Evolutionary conservation across 805 yeast genomes (phyloP).

Genomic region (Candida sphagnicola): DNA sequence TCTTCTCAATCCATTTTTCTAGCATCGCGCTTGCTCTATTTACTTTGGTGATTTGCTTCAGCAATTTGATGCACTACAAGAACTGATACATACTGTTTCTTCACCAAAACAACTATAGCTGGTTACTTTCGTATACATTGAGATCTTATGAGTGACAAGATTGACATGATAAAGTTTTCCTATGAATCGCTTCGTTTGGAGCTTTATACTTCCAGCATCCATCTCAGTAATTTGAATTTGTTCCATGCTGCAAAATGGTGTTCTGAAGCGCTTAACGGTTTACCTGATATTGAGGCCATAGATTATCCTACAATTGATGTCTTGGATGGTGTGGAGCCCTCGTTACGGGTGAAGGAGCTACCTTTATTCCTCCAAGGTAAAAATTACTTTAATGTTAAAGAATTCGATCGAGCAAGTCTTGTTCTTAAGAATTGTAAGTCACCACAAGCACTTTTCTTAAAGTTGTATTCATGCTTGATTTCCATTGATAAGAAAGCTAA

Average conservation of each 20-base stretch:
- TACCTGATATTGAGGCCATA: conserved; percentile 17
- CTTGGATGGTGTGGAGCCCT: conserved; percentile 37
- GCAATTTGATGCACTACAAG: no score
- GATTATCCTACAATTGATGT: conserved; percentile 8
- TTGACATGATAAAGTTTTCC: conserved; percentile 4
- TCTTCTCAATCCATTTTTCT: no score
- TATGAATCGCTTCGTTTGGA: conserved; percentile 17
- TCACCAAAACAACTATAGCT: no score
- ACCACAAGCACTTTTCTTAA: conserved; percentile 54
- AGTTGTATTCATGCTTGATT: conserved; percentile 65
- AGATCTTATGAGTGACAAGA: no score
- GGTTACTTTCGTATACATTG: no score
- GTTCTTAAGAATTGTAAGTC: conserved; percentile 50
- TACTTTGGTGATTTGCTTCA: no score
- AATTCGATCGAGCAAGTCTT: conserved; percentile 73
- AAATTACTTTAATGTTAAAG: conserved; percentile 75
- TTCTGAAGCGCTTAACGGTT: conserved; percentile 73
- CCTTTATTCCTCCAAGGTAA: conserved; percentile 53
- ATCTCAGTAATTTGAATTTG: conserved; percentile 55
- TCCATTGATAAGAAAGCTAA: conserved; percentile 74
- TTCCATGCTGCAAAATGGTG: conserved; percentile 77
- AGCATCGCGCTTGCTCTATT: no score
- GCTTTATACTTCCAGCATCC: conserved; percentile 26
- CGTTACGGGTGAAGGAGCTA: conserved; percentile 16
- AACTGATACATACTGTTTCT: no score